These are phyloP conservation scores for Kwoniella sp. DNA, from an alignment of 768 basidiomycete species.

Conservation along the genomic window DNA sequence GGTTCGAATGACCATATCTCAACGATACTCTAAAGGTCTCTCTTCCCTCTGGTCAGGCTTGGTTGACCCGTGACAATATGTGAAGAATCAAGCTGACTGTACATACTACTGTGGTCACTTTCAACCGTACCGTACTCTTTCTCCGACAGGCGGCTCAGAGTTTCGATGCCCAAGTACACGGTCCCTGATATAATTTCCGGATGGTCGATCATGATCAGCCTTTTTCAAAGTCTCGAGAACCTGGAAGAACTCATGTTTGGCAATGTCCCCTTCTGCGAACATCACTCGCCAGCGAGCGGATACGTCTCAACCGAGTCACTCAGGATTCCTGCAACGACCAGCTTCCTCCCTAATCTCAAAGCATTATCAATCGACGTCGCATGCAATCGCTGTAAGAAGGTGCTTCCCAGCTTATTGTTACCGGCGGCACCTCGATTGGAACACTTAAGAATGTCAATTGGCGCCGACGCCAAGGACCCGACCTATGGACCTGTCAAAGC, in stretches of 20 bases:
- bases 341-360: not conserved
- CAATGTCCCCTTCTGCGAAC: not conserved
- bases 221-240: not conserved
- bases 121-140: too few species aligned
- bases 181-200: not conserved
- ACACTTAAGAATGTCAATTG: not conserved
- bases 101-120: too few species aligned
- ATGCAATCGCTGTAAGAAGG: not conserved
- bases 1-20: too few species aligned
- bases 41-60: too few species aligned
- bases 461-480: not conserved
- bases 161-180: not conserved
- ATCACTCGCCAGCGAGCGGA: not conserved
- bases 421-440: too few species aligned
- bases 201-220: not conserved
- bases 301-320: not conserved
- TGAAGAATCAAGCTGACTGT: too few species aligned
- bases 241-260: constrained; percentile 6
- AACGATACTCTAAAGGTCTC: too few species aligned
- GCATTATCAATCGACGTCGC: not conserved
- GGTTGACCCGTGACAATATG: too few species aligned
- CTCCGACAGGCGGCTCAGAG: constrained; percentile 9
- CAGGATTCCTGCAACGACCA: not conserved
- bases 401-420: not conserved
- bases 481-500: not conserved